These are phyloP conservation scores for Penicillium rolfsii DNA, from an alignment of 2,329 filamentous ascomycete species.

Conservation along the genomic window DNA sequence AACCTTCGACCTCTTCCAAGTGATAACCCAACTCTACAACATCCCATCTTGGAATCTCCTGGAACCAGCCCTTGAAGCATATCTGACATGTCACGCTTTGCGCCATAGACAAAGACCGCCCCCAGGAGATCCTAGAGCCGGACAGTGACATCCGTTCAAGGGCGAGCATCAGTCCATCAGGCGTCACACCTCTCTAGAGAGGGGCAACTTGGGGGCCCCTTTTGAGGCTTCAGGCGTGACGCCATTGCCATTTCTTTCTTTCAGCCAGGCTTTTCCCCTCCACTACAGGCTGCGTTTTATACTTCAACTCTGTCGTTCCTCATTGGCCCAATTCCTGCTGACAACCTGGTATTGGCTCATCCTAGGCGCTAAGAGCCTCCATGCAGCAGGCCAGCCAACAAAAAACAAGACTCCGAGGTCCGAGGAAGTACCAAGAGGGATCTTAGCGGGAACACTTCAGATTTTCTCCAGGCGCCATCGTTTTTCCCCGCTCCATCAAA, in stretches of 20 bases:
- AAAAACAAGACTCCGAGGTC: background rate
- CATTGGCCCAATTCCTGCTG: background rate
- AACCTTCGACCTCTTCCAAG: background rate
- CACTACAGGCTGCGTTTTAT: background rate
- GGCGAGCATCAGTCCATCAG: background rate
- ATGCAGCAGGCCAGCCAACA: conserved; percentile 45
- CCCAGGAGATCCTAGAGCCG: background rate
- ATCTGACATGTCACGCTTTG: background rate
- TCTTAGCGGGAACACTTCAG: background rate
- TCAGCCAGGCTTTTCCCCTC: background rate
- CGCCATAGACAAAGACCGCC: background rate
- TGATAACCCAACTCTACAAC: background rate
- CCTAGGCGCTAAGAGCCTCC: conserved; percentile 1
- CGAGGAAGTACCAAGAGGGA: background rate
- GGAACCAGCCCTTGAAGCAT: background rate
- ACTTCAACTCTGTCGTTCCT: background rate
- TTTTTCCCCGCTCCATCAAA: conserved; percentile 7
- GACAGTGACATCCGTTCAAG: background rate
- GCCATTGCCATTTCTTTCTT: background rate
- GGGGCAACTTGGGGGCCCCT: background rate
- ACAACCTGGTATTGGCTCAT: conserved; percentile 1
- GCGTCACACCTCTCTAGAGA: background rate
- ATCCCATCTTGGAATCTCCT: background rate
- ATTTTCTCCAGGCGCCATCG: background rate
- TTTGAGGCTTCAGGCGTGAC: conserved; percentile 1